Conservation (phyloP, 176 grass and related monocot species). For the Ampelocalamus luodianensis region DNA sequence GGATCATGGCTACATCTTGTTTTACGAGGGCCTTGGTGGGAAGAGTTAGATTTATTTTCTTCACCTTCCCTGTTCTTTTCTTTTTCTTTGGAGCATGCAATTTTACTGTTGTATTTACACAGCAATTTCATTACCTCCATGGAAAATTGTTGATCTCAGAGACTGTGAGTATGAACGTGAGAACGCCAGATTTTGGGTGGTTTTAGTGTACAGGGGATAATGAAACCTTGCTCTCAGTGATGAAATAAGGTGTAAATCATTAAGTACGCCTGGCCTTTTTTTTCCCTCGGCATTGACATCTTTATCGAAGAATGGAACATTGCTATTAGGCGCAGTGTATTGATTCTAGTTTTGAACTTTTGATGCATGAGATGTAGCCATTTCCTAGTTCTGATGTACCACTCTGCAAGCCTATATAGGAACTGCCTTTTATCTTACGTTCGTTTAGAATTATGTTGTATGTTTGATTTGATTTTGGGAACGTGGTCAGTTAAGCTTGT, state of each 20-base stretch:
- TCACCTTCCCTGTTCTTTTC: conserved; percentile 25
- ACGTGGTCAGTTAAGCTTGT: neutral
- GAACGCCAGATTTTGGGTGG: conserved; percentile 58
- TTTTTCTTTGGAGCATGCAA: conserved; percentile 49
- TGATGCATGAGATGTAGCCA: neutral
- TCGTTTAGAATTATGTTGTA: conserved; percentile 20
- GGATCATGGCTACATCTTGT: conserved; percentile 98
- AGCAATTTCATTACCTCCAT: conserved; percentile 56
- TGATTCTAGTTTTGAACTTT: conserved; percentile 37
- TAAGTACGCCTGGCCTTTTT: conserved; percentile 37
- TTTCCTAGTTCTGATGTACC: conserved; percentile 32
- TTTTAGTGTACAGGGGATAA: conserved; percentile 66
- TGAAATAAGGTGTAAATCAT: conserved; percentile 65
- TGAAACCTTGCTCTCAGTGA: conserved; percentile 51
- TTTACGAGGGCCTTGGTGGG: conserved; percentile 84
- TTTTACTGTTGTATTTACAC: conserved; percentile 58
- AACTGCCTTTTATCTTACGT: neutral
- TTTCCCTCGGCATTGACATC: conserved; percentile 11
- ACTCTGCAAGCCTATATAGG: neutral
- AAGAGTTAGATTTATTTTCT: conserved; percentile 56
- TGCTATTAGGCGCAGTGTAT: conserved; percentile 38
- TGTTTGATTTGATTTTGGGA: conserved; percentile 11
- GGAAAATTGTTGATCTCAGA: conserved; percentile 44
- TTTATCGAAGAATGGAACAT: conserved; percentile 40
- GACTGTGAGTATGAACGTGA: conserved; percentile 53